Evolutionary conservation across 139 green algal genomes (phyloP), one percentile per base, ranked within the genome.

Genomic region (Ulvella scutata): DNA sequence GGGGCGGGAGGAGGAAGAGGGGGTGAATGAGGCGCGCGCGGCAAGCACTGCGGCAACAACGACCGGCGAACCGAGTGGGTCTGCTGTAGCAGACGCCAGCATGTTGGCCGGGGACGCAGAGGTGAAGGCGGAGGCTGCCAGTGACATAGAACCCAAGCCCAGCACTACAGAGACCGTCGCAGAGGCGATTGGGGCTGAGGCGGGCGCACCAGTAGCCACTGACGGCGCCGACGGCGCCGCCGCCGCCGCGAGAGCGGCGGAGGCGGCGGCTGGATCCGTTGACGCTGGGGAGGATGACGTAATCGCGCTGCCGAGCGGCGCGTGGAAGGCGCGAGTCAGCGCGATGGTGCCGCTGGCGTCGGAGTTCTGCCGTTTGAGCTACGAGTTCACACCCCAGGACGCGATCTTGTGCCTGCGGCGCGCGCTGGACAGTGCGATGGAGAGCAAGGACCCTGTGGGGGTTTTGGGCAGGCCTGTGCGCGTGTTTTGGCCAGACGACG

Each of bases 401-500:
- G 62, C 31, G 62, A 33, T 40, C 28, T 34, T 38, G 28, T 43
- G 73, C 35, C n/a, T 43, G 34, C 37, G 43, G 3, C 40, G 28
- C 34, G 13, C 4, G 33, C 43, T 73, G 4, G 17, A 34, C 10
- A 23, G 7, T 31, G 31, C 36, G 43, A 43, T 43, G 37, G 43
- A 40, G 31, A 72, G 37, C 43, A 62, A 34, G 34, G 72, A 36
- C 39, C 74, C 37, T 36, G 13, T 7, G 60, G 3, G 3, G 31
- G 44, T 23, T 44, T 37, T 38, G 44, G 40, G 77, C 62, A n/a
- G 38, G 44, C 73, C 62, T 37, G 43, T 72, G 78, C 82, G 83
- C 10, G 37, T 94, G 35, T 90, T 81, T 61, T 94, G 86, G 86
- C 43, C 73, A 0, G 87, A 87, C 36, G 89, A 94, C 72, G 35